phyloP scores from a whole-genome alignment of 768 basidiomycete species.

The Crepidotus variabilis region DNA sequence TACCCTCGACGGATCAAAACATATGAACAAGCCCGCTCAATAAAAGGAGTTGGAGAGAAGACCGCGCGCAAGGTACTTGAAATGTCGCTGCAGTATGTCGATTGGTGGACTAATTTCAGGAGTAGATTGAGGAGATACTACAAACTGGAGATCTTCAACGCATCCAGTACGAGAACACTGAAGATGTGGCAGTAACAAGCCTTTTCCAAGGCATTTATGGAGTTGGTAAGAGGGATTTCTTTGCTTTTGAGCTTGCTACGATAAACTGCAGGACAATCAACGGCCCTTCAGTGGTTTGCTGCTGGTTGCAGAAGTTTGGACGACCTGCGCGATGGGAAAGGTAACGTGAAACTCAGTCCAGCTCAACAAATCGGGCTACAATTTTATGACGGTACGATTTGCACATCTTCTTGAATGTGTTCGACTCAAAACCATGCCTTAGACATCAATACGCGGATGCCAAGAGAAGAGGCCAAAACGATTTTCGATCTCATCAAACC shows the following conservation, averaged over 20 bases:
- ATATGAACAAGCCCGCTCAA: conserved; percentile 51
- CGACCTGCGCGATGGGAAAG: conserved; percentile 60
- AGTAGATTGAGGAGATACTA: conserved; percentile 80
- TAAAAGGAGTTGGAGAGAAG: conserved; percentile 67
- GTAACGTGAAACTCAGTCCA: conserved; percentile 54
- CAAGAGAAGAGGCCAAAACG: conserved; percentile 69
- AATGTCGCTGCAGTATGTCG: conserved; percentile 5
- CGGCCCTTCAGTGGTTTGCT: conserved; percentile 70
- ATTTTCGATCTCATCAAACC: conserved; percentile 73
- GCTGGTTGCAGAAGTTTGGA: conserved; percentile 76
- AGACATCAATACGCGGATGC: conserved; percentile 88
- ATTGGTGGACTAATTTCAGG: neutral
- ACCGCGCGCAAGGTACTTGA: conserved; percentile 81
- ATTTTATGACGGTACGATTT: conserved; percentile 60
- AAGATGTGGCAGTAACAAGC: conserved; percentile 51
- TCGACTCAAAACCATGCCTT: neutral
- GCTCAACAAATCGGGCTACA: conserved; percentile 66
- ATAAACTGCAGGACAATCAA: conserved; percentile 46
- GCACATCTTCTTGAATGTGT: neutral
- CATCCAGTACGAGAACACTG: conserved; percentile 63
- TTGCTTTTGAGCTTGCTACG: too few relatives aligned
- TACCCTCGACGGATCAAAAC: conserved; percentile 57
- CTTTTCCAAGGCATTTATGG: conserved; percentile 83
- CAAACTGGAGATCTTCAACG: conserved; percentile 69
- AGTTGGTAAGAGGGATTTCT: conserved; percentile 77